Conservation (phyloP, 139 green algal genomes). For the Trebouxia sp. region DNA sequence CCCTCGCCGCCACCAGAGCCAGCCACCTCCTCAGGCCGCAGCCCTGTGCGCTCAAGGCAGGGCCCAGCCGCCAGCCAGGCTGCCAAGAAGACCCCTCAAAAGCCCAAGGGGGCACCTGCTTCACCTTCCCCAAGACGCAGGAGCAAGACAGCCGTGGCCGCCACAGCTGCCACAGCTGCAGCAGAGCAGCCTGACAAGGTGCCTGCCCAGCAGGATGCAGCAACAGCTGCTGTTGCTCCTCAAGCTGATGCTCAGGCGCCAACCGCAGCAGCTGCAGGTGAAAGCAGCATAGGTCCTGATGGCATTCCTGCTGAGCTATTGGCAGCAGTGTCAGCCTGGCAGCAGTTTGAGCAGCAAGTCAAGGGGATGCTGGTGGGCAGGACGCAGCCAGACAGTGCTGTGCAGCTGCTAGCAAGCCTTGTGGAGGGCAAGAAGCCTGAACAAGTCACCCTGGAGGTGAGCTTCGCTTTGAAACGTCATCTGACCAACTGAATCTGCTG, state of each 20-base stretch:
- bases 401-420: not conserved
- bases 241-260: not conserved
- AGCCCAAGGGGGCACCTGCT: not conserved
- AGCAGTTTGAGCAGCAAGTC: constrained; percentile 7
- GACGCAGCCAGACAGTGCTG: not conserved
- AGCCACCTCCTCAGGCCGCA: not conserved
- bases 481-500: too few species aligned
- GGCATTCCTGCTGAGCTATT: not conserved
- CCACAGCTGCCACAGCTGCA: too few species aligned
- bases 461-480: too few species aligned
- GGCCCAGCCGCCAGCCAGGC: not conserved
- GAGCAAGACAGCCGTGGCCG: not conserved
- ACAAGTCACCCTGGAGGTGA: not conserved
- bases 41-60: not conserved
- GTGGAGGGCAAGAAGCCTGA: not conserved
- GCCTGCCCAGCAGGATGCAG: not conserved
- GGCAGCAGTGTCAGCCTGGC: not conserved
- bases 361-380: constrained; percentile 14
- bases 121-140: not conserved
- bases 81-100: not conserved
- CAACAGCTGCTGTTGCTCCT: not conserved
- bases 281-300: not conserved
- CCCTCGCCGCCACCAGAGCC: not conserved
- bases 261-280: not conserved
- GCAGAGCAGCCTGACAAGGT: not conserved